Evolutionary conservation across 768 basidiomycete species (phyloP).

Genomic region (Naematelia encephala): DNA sequence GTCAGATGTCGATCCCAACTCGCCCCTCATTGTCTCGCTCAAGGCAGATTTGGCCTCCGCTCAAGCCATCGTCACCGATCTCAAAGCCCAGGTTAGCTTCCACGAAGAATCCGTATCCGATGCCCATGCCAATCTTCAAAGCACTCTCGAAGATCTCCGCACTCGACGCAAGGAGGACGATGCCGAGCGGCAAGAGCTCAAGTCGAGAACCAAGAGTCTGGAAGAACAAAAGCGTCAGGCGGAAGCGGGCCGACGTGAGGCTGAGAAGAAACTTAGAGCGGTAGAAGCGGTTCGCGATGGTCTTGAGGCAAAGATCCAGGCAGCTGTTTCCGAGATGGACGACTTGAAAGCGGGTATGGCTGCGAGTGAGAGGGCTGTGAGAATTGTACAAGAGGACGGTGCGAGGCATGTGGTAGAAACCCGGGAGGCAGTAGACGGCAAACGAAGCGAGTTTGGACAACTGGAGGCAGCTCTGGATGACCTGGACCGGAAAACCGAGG

Average conservation of each 20-base stretch:
- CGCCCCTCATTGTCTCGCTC: constrained; percentile 39
- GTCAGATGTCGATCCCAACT: constrained; percentile 18
- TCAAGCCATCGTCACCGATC: constrained; percentile 35
- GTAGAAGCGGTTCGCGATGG: constrained; percentile 64
- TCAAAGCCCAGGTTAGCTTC: constrained; percentile 27
- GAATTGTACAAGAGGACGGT: constrained; percentile 56
- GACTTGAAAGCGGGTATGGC: constrained; percentile 46
- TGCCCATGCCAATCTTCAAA: constrained; percentile 62
- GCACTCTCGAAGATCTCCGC: constrained; percentile 69
- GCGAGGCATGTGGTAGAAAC: constrained; percentile 63
- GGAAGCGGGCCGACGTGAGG: constrained; percentile 74
- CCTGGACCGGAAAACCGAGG: constrained; percentile 55
- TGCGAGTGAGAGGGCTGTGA: constrained; percentile 62
- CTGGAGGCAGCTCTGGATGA: constrained; percentile 55
- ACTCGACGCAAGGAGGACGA: constrained; percentile 68
- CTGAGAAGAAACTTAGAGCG: constrained; percentile 79
- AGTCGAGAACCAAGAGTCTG: constrained; percentile 73
- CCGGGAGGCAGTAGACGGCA: constrained; percentile 58
- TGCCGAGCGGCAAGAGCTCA: constrained; percentile 68
- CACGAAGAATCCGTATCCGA: constrained; percentile 40
- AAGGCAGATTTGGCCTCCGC: constrained; percentile 38
- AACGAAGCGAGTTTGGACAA: constrained; percentile 59
- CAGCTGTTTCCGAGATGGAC: constrained; percentile 37
- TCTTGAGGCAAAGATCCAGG: constrained; percentile 36
- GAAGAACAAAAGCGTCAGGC: constrained; percentile 83